Conservation (phyloP, 2,329 filamentous ascomycete species). For the Fusarium albosuccineum region DNA sequence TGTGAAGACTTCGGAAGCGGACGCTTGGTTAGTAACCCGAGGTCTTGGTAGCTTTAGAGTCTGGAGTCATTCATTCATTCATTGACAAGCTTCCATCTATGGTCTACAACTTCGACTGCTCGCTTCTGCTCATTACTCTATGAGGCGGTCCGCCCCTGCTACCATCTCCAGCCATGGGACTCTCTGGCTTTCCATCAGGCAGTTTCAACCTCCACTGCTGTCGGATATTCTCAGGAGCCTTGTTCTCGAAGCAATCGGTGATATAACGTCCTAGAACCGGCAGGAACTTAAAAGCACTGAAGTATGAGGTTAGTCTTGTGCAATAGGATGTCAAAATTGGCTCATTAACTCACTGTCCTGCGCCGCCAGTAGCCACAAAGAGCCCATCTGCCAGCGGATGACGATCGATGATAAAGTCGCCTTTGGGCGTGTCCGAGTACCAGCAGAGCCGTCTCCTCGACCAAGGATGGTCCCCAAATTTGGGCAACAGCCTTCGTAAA, state of each 20-base stretch:
- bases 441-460: conserved; percentile 23
- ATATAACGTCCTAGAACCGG: conserved; percentile 26
- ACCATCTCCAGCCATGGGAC: conserved; percentile 25
- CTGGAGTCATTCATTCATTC: neutral
- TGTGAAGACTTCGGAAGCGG: too few relatives aligned
- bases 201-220: conserved; percentile 22
- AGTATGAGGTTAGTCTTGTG: neutral
- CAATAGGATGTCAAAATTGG: neutral
- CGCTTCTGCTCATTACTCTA: neutral
- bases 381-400: conserved; percentile 21
- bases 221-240: conserved; percentile 10
- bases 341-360: conserved; percentile 23
- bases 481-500: conserved; percentile 64
- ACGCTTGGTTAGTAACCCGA: neutral
- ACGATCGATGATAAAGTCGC: conserved; percentile 31
- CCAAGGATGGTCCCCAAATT: conserved; percentile 49
- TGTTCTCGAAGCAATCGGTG: conserved; percentile 19
- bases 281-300: conserved; percentile 39
- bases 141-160: conserved; percentile 25
- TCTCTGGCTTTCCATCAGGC: neutral
- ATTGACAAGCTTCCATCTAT: neutral
- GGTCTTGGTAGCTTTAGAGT: too few relatives aligned
- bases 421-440: conserved; percentile 31
- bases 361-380: conserved; percentile 32
- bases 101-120: neutral